Conservation (phyloP, 2,329 filamentous ascomycete species). For the Biscogniauxia sp. region DNA sequence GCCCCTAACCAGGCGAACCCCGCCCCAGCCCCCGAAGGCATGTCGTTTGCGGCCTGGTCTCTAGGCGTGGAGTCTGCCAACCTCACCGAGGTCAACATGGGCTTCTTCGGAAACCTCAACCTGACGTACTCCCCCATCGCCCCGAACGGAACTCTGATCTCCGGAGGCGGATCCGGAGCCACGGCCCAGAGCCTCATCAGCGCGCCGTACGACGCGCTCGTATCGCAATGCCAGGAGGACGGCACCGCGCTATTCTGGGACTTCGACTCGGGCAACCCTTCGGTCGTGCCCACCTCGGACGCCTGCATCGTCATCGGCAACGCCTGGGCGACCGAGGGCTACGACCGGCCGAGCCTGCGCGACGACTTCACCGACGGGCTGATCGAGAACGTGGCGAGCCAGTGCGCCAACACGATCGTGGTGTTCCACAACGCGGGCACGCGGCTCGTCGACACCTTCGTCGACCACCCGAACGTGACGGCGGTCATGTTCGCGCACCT, state of each 20-base stretch:
- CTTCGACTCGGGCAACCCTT: constrained; percentile 36
- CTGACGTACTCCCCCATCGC: constrained; percentile 23
- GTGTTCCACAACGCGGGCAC: constrained; percentile 61
- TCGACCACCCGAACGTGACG: constrained; percentile 65
- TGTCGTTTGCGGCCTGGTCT: constrained; percentile 19
- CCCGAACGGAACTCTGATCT: constrained; percentile 37
- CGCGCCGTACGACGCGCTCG: constrained; percentile 39
- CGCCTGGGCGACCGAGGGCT: constrained; percentile 62
- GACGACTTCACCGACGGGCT: constrained; percentile 54
- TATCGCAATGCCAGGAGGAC: constrained; percentile 39
- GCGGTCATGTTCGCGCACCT: constrained; percentile 59
- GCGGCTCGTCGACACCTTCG: constrained; percentile 55
- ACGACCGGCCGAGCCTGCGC: constrained; percentile 49
- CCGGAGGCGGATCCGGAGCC: constrained; percentile 40
- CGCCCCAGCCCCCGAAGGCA: constrained; percentile 45
- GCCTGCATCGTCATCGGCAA: constrained; percentile 58
- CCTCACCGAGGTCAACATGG: constrained; percentile 8
- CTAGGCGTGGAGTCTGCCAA: constrained; percentile 15
- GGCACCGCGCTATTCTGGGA: constrained; percentile 45
- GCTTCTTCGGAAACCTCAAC: constrained; percentile 24
- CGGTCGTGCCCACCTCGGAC: constrained; percentile 41
- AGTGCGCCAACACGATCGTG: constrained; percentile 58
- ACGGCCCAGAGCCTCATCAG: constrained; percentile 36
- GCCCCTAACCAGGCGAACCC: constrained; percentile 29
- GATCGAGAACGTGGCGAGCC: constrained; percentile 45